Evolutionary conservation across 768 basidiomycete species (phyloP).

Genomic region (Lentinus tigrinus): DNA sequence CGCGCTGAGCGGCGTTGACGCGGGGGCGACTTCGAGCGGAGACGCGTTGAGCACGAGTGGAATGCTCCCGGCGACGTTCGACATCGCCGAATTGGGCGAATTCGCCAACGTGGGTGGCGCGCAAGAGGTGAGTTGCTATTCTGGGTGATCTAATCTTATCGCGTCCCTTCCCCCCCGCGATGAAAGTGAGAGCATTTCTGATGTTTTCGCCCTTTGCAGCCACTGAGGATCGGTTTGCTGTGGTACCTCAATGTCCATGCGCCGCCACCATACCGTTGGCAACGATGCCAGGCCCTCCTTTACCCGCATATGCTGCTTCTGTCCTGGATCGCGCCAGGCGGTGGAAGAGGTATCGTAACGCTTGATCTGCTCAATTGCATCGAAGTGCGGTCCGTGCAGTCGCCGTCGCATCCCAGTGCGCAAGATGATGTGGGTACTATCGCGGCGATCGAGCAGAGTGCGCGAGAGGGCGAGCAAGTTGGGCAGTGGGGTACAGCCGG

Average conservation of each 20-base stretch:
- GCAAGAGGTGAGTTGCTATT: constrained; percentile 40
- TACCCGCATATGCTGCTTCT: constrained; percentile 84
- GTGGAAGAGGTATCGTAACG: constrained; percentile 82
- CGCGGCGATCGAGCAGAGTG: constrained; percentile 67
- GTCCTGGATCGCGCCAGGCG: constrained; percentile 84
- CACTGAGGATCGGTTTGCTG: constrained; percentile 77
- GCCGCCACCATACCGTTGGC: constrained; percentile 73
- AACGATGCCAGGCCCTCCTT: constrained; percentile 76
- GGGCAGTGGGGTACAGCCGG: constrained; percentile 33
- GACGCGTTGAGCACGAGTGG: constrained; percentile 31
- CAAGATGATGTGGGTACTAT: constrained; percentile 85
- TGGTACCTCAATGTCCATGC: constrained; percentile 96
- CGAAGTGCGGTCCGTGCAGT: constrained; percentile 80
- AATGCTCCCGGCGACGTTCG: constrained; percentile 45
- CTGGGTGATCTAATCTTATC: constrained; percentile 6
- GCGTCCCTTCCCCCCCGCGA: neutral
- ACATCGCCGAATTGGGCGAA: constrained; percentile 45
- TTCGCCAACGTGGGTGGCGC: constrained; percentile 37
- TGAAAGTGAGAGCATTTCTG: constrained; percentile 12
- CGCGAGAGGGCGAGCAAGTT: constrained; percentile 44
- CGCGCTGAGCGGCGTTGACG: constrained; percentile 2
- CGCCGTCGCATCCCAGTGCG: constrained; percentile 77
- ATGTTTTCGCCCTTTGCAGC: constrained; percentile 45
- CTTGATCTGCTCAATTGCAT: constrained; percentile 85
- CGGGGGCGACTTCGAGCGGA: constrained; percentile 29